Percentiles rank a stretch among this genome's conserved stretches.
These are phyloP conservation scores for Halenospora varia DNA, from an alignment of 495 filamentous ascomycete species.

Conservation along the genomic window DNA sequence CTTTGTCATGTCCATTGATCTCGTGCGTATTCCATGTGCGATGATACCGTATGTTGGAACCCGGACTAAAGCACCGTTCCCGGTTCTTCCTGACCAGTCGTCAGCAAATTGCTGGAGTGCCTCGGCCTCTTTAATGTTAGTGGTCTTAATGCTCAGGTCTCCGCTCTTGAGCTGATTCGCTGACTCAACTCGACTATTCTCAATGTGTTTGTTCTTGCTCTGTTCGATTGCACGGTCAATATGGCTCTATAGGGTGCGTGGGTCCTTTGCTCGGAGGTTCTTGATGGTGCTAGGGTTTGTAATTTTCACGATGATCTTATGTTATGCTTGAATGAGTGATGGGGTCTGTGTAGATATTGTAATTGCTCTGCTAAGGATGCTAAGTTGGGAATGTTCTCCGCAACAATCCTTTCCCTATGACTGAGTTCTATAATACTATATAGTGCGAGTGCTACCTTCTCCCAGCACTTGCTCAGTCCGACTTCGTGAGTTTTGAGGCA, in stretches of 20 bases:
- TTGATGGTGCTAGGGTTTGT: constrained; percentile 4
- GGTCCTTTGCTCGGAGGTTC: constrained; percentile 8
- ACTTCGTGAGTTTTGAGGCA: too few species aligned
- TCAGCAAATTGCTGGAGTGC: constrained; percentile 3
- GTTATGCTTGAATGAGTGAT: constrained; percentile 12
- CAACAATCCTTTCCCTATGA: too few species aligned
- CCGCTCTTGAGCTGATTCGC: constrained; percentile 10
- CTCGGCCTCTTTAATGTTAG: neutral
- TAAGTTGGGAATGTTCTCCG: too few species aligned
- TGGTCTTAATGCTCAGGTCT: constrained; percentile 11
- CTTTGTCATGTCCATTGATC: constrained; percentile 5
- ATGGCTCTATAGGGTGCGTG: neutral
- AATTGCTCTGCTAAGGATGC: constrained; percentile 7
- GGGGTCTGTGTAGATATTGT: constrained; percentile 8
- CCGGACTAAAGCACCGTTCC: neutral
- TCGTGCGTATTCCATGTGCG: constrained; percentile 4
- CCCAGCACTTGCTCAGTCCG: too few species aligned
- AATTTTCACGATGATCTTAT: constrained; percentile 11
- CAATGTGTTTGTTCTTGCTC: constrained; percentile 13
- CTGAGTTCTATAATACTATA: too few species aligned
- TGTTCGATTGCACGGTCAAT: constrained; percentile 4
- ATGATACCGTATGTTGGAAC: constrained; percentile 9
- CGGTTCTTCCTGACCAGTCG: constrained; percentile 1
- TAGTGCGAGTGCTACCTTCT: too few species aligned
- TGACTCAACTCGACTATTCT: constrained; percentile 1